These are phyloP conservation scores for Przewalskia tangutica DNA, from an alignment of 257 asterid genomes.

Conservation along the genomic window DNA sequence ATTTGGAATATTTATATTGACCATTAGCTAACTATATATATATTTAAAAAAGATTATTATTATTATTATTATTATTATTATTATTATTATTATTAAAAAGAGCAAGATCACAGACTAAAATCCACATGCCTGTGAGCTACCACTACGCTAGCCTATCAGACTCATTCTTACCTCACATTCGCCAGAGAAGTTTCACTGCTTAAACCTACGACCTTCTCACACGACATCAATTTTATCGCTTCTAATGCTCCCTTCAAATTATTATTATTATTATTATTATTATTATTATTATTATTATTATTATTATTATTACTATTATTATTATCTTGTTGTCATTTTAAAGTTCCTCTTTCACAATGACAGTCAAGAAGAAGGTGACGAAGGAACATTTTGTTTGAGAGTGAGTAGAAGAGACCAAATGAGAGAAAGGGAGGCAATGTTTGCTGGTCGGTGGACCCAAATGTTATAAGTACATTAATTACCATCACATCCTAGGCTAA, in stretches of 20 bases:
- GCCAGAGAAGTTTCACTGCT: too few relatives aligned
- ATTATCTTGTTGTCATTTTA: background rate
- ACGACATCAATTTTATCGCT: too few relatives aligned
- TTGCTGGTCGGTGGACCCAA: conserved; percentile 42
- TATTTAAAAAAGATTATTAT: background rate
- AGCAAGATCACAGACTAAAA: too few relatives aligned
- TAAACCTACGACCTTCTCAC: too few relatives aligned
- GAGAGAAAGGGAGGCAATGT: conserved; percentile 13
- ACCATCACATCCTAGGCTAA: conserved; percentile 35
- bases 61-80: too few relatives aligned
- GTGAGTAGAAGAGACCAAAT: conserved; percentile 37
- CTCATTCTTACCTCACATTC: too few relatives aligned
- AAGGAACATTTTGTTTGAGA: conserved; percentile 32
- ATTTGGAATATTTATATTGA: conserved; percentile 4
- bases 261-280: too few relatives aligned
- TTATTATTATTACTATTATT: conserved; percentile 17
- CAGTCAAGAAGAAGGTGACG: conserved; percentile 37
- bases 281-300: too few relatives aligned
- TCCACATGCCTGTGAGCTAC: too few relatives aligned
- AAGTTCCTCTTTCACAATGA: conserved; percentile 28
- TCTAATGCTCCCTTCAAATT: too few relatives aligned
- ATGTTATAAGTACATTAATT: conserved; percentile 37
- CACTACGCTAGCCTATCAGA: too few relatives aligned
- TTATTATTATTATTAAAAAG: background rate
- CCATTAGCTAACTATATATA: background rate